A percentile compares a stretch with the other conserved stretches of the same genome.
phyloP scores from a whole-genome alignment of 768 basidiomycete species.

The Boletus sp. region DNA sequence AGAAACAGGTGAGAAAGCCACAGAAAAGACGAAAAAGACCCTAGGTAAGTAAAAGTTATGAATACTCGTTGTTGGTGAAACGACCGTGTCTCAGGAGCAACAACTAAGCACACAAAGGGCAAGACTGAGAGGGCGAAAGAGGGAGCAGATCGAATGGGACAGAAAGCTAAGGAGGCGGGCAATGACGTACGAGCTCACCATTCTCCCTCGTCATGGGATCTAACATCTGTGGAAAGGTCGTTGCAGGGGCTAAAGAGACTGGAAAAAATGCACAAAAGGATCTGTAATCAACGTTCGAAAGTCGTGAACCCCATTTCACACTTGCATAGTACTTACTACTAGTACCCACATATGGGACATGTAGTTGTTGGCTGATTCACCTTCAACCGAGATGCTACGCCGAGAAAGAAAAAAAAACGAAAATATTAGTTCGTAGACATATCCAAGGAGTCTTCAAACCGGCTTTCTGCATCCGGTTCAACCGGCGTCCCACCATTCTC shows the following conservation, averaged over 20 bases:
- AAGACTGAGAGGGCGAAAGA: constrained; percentile 2
- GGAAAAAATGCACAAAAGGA: constrained; percentile 15
- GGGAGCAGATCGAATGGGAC: constrained; percentile 2
- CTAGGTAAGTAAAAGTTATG: constrained; percentile 25
- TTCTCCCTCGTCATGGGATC: background rate
- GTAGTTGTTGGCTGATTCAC: too few species aligned
- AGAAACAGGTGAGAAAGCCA: constrained; percentile 41
- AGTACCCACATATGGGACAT: too few species aligned
- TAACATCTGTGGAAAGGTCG: constrained; percentile 10
- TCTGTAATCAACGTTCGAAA: too few species aligned
- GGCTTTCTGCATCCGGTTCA: too few species aligned
- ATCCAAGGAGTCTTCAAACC: too few species aligned
- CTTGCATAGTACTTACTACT: too few species aligned
- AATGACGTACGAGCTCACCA: background rate
- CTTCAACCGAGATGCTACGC: too few species aligned
- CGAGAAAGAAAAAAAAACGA: too few species aligned
- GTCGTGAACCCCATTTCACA: too few species aligned
- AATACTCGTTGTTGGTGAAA: background rate
- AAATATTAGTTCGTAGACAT: too few species aligned
- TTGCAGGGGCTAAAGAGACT: constrained; percentile 15
- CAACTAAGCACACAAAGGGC: constrained; percentile 1
- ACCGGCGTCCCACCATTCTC: too few species aligned
- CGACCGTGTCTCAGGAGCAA: background rate
- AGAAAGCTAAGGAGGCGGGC: constrained; percentile 13
- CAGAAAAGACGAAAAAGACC: constrained; percentile 37